Evolutionary conservation across 352 stramenopile species (phyloP).

Genomic region (Hyaloperonospora arabidopsidis): DNA sequence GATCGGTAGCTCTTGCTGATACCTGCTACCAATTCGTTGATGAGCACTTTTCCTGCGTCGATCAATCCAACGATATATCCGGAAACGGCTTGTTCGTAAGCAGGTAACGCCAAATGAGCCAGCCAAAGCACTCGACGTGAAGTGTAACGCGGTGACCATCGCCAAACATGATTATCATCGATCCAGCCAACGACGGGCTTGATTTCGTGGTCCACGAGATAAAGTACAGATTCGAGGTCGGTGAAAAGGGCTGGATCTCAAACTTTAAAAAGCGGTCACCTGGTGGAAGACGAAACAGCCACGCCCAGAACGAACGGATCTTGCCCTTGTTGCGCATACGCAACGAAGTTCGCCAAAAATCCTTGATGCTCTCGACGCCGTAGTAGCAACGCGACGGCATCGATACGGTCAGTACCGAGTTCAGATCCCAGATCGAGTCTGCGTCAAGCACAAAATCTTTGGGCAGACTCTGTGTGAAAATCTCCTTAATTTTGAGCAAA

Average conservation of each 20-base stretch:
- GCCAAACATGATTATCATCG: conserved; percentile 83
- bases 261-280: conserved; percentile 74
- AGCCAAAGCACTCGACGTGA: conserved; percentile 79
- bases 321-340: conserved; percentile 85
- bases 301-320: conserved; percentile 81
- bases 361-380: conserved; percentile 81
- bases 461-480: conserved; percentile 77
- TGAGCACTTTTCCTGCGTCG: neutral
- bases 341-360: conserved; percentile 78
- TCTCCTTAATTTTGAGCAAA: conserved; percentile 82
- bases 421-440: conserved; percentile 79
- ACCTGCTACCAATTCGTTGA: neutral
- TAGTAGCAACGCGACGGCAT: conserved; percentile 84
- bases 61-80: conserved; percentile 46
- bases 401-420: conserved; percentile 76
- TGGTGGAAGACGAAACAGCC: conserved; percentile 67
- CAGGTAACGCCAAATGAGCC: conserved; percentile 81
- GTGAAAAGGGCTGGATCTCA: conserved; percentile 65
- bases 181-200: conserved; percentile 52
- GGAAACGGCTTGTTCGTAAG: conserved; percentile 78
- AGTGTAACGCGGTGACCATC: conserved; percentile 75
- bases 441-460: conserved; percentile 83
- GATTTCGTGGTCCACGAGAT: conserved; percentile 83
- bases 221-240: conserved; percentile 70
- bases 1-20: neutral